Evolutionary conservation across 2,329 filamentous ascomycete species (phyloP), one percentile per base, ranked within the genome.

Genomic region (Cercospora sp.): DNA sequence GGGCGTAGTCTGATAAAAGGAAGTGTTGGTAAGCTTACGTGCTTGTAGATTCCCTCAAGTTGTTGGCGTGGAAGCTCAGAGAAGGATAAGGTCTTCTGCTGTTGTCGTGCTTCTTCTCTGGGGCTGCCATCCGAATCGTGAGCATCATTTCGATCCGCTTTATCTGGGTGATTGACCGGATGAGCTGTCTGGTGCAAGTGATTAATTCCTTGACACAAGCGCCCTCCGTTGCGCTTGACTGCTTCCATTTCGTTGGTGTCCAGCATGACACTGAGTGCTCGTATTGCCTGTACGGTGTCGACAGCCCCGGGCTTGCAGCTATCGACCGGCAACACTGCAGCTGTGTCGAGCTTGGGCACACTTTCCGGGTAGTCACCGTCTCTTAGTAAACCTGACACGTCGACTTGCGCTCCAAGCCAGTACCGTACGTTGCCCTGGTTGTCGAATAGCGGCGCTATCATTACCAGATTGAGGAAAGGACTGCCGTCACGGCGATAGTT

Each of bases 401-500:
- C 90, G 26, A 92, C 87, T 75, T 92, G 90, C 0, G 89, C 89
- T 34, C 90, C 90, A 63, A 93, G 86, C 73, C 88, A 88, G 75
- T 92, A 92, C 18, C 89, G 85, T 0, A 91, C 83, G 0, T 83
- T 82, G 2, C 90, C 90, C 13, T 86, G 84, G 51, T 86, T 89
- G 74, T 93, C 90, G 69, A 88, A 85, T 0, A 93, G 80, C 0
- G 90, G 90, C 1, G 90, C 88, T n/a, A 87, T 85, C 87, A 91
- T 91, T n/a, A 92, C 82, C 2, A 93, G 82, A 69, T 92, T 92
- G 85, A 92, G 89, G 74, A 92, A 92, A 0, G 89, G 89, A 0
- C 89, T 90, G 0, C 90, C 90, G 73, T 92, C 90, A n/a, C 90
- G 86, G 34, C 90, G 86, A 74, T 77, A 94, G 77, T 94, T 93